Evolutionary conservation across 1,139 yeast genomes (phyloP), one percentile per base, ranked within the genome.

Genomic region (Blastobotrys ciferrii): DNA sequence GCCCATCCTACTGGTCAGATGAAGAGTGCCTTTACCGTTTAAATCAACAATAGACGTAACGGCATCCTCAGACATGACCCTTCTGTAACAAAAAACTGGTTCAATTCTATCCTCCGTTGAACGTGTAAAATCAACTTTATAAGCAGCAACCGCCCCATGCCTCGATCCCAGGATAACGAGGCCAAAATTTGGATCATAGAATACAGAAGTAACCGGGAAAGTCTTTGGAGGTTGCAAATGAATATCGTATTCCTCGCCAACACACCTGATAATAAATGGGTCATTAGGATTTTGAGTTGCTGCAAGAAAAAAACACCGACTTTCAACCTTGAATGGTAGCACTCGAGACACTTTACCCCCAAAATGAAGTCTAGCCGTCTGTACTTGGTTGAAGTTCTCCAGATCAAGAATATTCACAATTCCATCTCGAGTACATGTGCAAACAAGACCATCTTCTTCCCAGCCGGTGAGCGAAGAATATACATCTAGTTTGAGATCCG

Each of bases 221-320:
- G 74, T 72, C 0, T 71, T 50, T 5, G 67, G 68, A 7, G 61
- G 49, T n/a, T 45, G 52, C 13, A 48, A 38, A 23, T 32, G 38
- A 17, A 35, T 15, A 2, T 30, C 32, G 9, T 42, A 48, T 58
- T 64, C 30, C 4, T 62, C 60, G 0, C 52, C 52, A 1, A 52
- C 25, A 17, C 67, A 60, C 41, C 73, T 61, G n/a, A 82, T 65
- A n/a, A 75, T 54, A 35, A 84, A 73, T 1, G 81, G 78, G 43
- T 78, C 80, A 4, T 67, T 72, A 0, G 87, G 84, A 57, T 84
- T 82, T 37, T 94, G 89, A 11, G 88, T 79, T 54, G 84, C 92
- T 3, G 77, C 63, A 13, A 84, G 63, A 0, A 80, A 48, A 40
- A 72, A 72, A 28, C 67, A 61, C 9, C 60, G 7, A 57, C 60